Percentiles rank a stretch among this genome's conserved stretches.
Conservation (phyloP, 805 yeast genomes). For the Cyberlindnera japonica region DNA sequence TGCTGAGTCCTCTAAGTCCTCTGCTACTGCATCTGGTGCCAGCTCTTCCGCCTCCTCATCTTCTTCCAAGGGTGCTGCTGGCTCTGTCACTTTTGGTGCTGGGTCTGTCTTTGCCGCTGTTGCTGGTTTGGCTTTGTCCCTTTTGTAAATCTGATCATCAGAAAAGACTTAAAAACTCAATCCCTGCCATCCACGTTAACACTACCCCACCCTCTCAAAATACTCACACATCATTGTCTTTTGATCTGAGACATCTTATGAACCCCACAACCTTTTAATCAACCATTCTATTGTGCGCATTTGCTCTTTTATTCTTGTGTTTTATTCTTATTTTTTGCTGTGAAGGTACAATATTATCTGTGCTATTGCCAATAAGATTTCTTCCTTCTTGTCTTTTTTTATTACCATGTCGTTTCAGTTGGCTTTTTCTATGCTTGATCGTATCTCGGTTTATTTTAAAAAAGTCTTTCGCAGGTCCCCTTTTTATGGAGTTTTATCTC, state of each 20-base stretch:
- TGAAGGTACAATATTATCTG: no score
- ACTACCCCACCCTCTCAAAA: no score
- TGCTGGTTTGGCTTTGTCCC: conserved; percentile 38
- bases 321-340: no score
- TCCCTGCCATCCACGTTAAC: no score
- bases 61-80: conserved; percentile 37
- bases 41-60: conserved; percentile 28
- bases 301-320: conserved; percentile 7
- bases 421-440: no score
- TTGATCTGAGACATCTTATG: not conserved
- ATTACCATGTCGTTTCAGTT: no score
- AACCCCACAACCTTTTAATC: conserved; percentile 1
- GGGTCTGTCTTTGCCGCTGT: conserved; percentile 47
- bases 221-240: conserved; percentile 1
- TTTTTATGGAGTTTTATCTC: no score
- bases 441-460: no score
- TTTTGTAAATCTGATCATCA: conserved; percentile 37
- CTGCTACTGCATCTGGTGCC: conserved; percentile 19
- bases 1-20: conserved; percentile 23
- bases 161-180: not conserved
- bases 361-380: no score
- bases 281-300: conserved; percentile 2
- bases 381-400: not conserved
- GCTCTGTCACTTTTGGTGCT: conserved; percentile 41
- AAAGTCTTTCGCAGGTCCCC: no score